Base-by-base conservation (phyloP, 75 land plant genomes). In the Chamaecyparis obtusa region DNA sequence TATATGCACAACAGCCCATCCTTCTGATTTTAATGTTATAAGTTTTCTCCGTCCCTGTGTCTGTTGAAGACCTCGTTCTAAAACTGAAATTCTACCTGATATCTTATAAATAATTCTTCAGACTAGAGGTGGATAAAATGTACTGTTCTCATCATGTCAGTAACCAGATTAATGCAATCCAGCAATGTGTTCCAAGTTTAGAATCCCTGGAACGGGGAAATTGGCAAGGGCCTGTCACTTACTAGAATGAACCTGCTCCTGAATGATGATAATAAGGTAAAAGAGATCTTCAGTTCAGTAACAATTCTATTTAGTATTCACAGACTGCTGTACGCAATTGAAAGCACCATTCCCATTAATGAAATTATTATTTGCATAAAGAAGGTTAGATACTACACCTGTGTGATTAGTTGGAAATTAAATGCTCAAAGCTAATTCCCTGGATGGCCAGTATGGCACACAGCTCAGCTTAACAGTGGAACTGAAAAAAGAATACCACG, bases 401-500 rank as follows among this genome's bases (percentile, higher is more conserved):
- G 46, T 43, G 51, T n/a, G n/a, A 46, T 39, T 81, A 27, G 30
- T 46, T 81, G 48, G 27, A 81, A 46, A 39, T 80, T 48, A 80
- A 81, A 81, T 81, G 27, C n/a, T 46, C 49, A 81, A 81, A n/a
- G 8, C 51, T 44, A 46, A 44, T 81, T 64, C 46, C 48, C 83
- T 81, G 51, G 15, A 81, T 19, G 83, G 32, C 51, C 44, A 13
- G 24, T 24, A 21, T 44, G 83, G 83, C 32, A 43, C 51, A 81
- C 24, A 81, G 32, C 48, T 46, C 44, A 46, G 49, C 83, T 81
- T 43, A 81, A 44, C 5, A 15, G 10, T 46, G 51, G 83, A 0
- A 81, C 33, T 81, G 83, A 81, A 81, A 30, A 81, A 46, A 81
- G 83, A 81, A 81, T 13, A 46, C 49, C 83, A n/a, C 83, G 24